Conservation (phyloP, 371 early-diverging fungal genomes). For the Lichtheimia corymbifera region DNA sequence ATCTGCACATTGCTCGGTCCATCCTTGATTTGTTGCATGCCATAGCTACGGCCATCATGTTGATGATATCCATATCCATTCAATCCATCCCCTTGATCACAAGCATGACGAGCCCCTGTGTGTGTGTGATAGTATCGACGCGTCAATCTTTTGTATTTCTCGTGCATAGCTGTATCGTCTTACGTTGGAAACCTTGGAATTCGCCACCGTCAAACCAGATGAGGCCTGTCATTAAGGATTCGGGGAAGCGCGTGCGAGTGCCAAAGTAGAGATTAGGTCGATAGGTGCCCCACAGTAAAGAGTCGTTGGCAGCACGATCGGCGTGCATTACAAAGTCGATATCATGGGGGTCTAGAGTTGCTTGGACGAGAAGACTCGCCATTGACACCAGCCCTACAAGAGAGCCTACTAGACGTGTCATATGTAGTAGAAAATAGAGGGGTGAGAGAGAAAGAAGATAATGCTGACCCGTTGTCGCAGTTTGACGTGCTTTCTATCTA, state of each 20-base stretch:
- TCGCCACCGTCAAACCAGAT: conserved; percentile 86
- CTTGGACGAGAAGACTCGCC: not conserved
- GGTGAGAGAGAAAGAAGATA: no score
- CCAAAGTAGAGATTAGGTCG: conserved; percentile 96
- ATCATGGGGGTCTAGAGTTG: conserved; percentile 10
- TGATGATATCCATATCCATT: conserved; percentile 84
- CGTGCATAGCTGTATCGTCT: conserved; percentile 3
- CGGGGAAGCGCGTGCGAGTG: conserved; percentile 76
- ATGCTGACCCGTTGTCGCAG: no score
- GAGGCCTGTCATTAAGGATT: conserved; percentile 84
- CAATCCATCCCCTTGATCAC: conserved; percentile 83
- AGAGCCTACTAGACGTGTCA: conserved; percentile 2
- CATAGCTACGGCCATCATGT: conserved; percentile 86
- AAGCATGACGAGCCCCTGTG: conserved; percentile 83
- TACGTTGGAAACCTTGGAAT: conserved; percentile 59
- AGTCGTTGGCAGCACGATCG: conserved; percentile 31
- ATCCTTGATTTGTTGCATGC: conserved; percentile 79
- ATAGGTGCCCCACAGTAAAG: conserved; percentile 89
- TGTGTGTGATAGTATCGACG: not conserved
- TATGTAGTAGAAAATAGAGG: not conserved
- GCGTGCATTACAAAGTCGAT: conserved; percentile 12
- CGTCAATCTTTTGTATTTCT: not conserved
- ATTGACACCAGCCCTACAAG: not conserved
- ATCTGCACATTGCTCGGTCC: conserved; percentile 67
- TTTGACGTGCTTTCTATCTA: no score